These are phyloP conservation scores for Colletotrichum echinochloae DNA, from an alignment of 2,329 filamentous ascomycete species.

Conservation along the genomic window DNA sequence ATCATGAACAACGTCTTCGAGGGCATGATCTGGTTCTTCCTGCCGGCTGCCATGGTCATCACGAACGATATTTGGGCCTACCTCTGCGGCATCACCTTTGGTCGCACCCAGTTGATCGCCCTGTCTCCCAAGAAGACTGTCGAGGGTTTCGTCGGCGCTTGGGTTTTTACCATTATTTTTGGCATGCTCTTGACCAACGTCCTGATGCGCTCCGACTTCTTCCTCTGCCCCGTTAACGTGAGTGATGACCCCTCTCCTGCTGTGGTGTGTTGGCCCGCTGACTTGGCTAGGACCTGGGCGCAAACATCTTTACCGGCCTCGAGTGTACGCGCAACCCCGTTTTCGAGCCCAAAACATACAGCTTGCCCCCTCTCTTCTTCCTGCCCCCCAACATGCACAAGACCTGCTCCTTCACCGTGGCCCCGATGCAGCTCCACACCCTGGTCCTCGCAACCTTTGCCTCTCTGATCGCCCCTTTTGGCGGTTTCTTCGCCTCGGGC, in stretches of 20 bases:
- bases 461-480: conserved; percentile 95
- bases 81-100: conserved; percentile 96
- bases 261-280: neutral
- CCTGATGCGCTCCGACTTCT: conserved; percentile 93
- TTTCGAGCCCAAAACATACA: conserved; percentile 83
- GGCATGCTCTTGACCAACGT: conserved; percentile 85
- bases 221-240: conserved; percentile 95
- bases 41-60: conserved; percentile 93
- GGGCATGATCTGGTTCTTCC: conserved; percentile 99
- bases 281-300: conserved; percentile 77
- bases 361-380: conserved; percentile 79
- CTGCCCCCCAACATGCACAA: conserved; percentile 62
- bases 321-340: conserved; percentile 92
- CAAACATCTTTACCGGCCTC: conserved; percentile 91
- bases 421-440: conserved; percentile 94
- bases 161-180: conserved; percentile 93
- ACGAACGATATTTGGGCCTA: conserved; percentile 99
- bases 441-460: conserved; percentile 92
- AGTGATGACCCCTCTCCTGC: conserved; percentile 44
- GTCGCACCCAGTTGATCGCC: conserved; percentile 96
- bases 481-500: conserved; percentile 97
- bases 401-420: conserved; percentile 76
- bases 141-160: conserved; percentile 95
- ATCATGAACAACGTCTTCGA: conserved; percentile 99
- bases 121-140: conserved; percentile 99